Evolutionary conservation across 164 flowering plant species (phyloP).

Genomic region (Magnolia officinalis): DNA sequence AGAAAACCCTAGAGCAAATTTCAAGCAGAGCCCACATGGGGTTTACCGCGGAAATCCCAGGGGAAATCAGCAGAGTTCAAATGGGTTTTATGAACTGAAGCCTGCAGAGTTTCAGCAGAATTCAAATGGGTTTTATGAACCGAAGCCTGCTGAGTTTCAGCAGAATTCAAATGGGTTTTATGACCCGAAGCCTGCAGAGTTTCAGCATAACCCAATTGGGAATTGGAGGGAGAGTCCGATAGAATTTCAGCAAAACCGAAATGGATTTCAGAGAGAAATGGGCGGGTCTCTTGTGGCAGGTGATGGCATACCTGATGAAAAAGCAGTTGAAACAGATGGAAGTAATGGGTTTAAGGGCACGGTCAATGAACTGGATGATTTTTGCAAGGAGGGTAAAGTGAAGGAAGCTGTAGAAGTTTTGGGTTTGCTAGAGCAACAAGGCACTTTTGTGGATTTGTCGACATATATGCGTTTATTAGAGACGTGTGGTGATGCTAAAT

Average conservation of each 20-base stretch:
- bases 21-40: neutral
- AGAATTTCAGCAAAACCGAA: constrained; percentile 4
- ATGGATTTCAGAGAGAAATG: constrained; percentile 12
- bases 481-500: constrained; percentile 55
- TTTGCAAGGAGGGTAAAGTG: constrained; percentile 48
- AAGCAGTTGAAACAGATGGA: constrained; percentile 24
- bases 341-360: constrained; percentile 26
- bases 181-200: neutral
- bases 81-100: constrained; percentile 4
- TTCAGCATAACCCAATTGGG: constrained; percentile 3
- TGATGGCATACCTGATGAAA: constrained; percentile 9
- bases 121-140: neutral
- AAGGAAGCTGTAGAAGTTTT: constrained; percentile 63
- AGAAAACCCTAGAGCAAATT: constrained; percentile 11
- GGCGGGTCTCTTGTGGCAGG: constrained; percentile 4
- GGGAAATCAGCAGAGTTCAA: constrained; percentile 4
- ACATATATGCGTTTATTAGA: constrained; percentile 41
- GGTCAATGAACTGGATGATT: constrained; percentile 52
- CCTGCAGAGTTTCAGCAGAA: neutral
- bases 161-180: constrained; percentile 14
- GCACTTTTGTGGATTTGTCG: constrained; percentile 38
- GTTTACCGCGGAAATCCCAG: no score
- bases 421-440: constrained; percentile 35
- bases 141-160: no score
- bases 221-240: constrained; percentile 1